phyloP scores from a whole-genome alignment of 768 basidiomycete genomes.

The Suillus brevipes region DNA sequence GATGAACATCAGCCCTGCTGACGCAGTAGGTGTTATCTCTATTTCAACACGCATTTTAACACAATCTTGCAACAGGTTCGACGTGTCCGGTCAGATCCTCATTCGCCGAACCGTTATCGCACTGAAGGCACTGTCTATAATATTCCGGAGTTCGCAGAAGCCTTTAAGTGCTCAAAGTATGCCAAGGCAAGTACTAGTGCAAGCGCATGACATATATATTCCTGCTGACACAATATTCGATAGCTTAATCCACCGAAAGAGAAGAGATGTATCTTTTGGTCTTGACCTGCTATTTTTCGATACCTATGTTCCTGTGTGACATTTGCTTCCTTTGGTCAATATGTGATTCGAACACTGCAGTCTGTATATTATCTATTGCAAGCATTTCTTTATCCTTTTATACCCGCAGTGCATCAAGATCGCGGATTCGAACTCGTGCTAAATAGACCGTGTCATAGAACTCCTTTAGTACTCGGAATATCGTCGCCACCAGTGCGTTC shows the following conservation, averaged over 20 bases:
- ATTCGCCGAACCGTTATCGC: slow-evolving; percentile 78
- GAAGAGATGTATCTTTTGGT: slow-evolving; percentile 83
- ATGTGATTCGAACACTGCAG: neutral
- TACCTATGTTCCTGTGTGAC: neutral
- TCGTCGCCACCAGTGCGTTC: slow-evolving; percentile 86
- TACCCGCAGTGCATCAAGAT: neutral
- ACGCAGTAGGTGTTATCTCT: slow-evolving; percentile 52
- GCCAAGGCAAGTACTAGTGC: slow-evolving; percentile 57
- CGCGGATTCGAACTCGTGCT: neutral
- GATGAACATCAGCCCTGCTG: slow-evolving; percentile 72
- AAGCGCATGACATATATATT: neutral
- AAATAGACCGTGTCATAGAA: slow-evolving; percentile 48
- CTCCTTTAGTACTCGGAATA: slow-evolving; percentile 96
- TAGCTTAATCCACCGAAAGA: slow-evolving; percentile 84
- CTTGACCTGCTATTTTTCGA: slow-evolving; percentile 24
- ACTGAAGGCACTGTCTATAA: slow-evolving; percentile 87
- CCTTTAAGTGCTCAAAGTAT: slow-evolving; percentile 77
- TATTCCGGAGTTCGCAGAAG: slow-evolving; percentile 84
- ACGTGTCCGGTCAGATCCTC: slow-evolving; percentile 84
- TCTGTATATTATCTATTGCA: slow-evolving; percentile 13
- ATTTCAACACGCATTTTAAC: slow-evolving; percentile 3
- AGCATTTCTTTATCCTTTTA: slow-evolving; percentile 1
- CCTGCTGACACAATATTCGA: slow-evolving; percentile 8
- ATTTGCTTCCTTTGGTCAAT: slow-evolving; percentile 13
- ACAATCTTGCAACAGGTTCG: slow-evolving; percentile 49